phyloP scores from a whole-genome alignment of 176 grass and related monocot species.

The Tillandsia fasciculata region DNA sequence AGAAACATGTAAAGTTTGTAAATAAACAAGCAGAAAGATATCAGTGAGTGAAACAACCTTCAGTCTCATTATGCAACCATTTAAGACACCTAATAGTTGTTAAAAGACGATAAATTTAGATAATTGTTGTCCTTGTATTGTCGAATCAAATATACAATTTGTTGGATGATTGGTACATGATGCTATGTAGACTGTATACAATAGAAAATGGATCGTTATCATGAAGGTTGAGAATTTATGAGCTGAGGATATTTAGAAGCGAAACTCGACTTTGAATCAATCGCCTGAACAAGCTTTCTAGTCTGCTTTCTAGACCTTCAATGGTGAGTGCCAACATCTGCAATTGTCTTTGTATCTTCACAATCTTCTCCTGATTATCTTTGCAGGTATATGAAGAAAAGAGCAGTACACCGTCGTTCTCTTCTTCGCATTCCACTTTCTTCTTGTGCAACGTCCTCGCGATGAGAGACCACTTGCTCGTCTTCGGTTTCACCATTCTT shows the following conservation, averaged over 20 bases:
- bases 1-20: no score
- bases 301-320: conserved; percentile 22
- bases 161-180: no score
- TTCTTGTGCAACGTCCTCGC: conserved; percentile 34
- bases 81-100: no score
- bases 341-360: conserved; percentile 1
- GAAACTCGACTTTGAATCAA: conserved; percentile 38
- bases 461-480: conserved; percentile 31
- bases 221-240: background rate
- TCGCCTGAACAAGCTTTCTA: conserved; percentile 32
- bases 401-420: background rate
- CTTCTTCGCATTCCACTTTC: conserved; percentile 20
- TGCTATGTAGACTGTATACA: no score
- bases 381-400: background rate
- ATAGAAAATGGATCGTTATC: background rate
- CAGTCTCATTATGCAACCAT: no score
- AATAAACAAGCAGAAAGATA: no score
- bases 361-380: background rate
- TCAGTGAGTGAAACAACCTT: no score
- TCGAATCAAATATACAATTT: no score
- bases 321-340: conserved; percentile 25
- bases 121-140: no score
- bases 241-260: conserved; percentile 27
- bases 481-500: conserved; percentile 18
- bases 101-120: no score